Base-by-base conservation (phyloP, 148 eudicot species). In the Fagopyrum tataricum region DNA sequence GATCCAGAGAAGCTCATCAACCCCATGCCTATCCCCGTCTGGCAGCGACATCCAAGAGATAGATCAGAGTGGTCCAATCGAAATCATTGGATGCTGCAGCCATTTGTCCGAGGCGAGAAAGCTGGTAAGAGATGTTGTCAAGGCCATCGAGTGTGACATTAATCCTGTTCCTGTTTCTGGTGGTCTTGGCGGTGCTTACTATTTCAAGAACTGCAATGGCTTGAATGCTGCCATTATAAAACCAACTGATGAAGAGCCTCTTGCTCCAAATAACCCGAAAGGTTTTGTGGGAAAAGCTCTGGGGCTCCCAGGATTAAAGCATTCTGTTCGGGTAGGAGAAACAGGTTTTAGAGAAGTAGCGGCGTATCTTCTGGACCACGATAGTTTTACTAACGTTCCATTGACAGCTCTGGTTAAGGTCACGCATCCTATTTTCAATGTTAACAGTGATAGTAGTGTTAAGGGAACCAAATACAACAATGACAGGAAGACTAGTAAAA, bases 241-340 rank as follows among this genome's bases (percentile, higher is more conserved):
- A 75, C 82, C 85, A 10, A 83, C 85, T 13, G 85, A 79, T 61
- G 85, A 83, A 61, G 85, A 83, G 41, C 85, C 83, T 58, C 73
- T 81, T 76, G 84, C 84, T 1, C 84, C 84, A 40, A 81, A 81
- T 71, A 81, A 81, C 26, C 84, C 81, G 2, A 81, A 81, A 52
- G 84, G 84, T 23, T 81, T 81, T 59, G 75, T 76, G 18, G 84
- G 84, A 6, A 77, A 76, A 74, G 79, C 80, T 17, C 83, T 83
- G 12, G 85, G 85, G 0, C 85, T 79, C 70, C 83, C 85, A 0
- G 85, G 85, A 8, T 75, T 83, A 10, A 83, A 79, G 55, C 76
- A 41, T 6, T 77, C 83, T 4, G 83, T 83, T 18, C 76, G 81
- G 23, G 83, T 83, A 31, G 85, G 85, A 44, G 85, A 83, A 66